A percentile compares a stretch with the other conserved stretches of the same genome.
phyloP scores from a whole-genome alignment of 208 protist species.

The Trypanosoma cruzi region DNA sequence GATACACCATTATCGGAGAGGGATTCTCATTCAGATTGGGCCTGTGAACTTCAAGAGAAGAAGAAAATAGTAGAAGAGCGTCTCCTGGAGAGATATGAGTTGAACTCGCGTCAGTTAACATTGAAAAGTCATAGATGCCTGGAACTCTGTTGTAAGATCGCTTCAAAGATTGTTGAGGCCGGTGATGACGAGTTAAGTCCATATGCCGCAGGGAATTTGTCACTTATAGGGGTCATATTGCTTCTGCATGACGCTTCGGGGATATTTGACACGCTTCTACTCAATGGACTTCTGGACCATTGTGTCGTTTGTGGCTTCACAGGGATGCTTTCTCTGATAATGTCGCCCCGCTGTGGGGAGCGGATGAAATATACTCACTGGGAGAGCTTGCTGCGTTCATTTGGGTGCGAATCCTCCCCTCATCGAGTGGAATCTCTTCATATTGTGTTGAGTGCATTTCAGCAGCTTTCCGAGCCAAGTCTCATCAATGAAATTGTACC shows the following conservation, averaged over 20 bases:
- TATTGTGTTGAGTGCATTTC: slow-evolving; percentile 2
- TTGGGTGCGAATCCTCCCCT: neutral
- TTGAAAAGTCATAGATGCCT: neutral
- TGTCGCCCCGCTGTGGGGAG: slow-evolving; percentile 1
- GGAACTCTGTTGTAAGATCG: slow-evolving; percentile 6
- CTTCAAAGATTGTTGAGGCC: slow-evolving; percentile 1
- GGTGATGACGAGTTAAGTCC: slow-evolving; percentile 3
- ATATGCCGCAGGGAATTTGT: neutral
- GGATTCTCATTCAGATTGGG: neutral
- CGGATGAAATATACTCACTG: slow-evolving; percentile 8
- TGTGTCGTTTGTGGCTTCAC: slow-evolving; percentile 11
- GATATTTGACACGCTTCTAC: slow-evolving; percentile 9
- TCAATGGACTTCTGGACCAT: slow-evolving; percentile 3
- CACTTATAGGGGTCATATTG: slow-evolving; percentile 11
- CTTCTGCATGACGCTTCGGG: neutral
- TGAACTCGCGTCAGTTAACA: neutral
- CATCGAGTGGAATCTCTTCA: neutral
- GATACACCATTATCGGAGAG: too few relatives aligned
- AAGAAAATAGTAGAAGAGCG: neutral
- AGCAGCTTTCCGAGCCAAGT: neutral
- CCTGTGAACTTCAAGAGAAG: neutral
- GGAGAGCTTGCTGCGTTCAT: slow-evolving; percentile 2
- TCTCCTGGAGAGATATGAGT: neutral
- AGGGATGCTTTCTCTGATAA: slow-evolving; percentile 3
- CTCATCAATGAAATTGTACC: neutral